These are phyloP conservation scores for Fomitopsis schrenkii DNA, from an alignment of 1,284 basidiomycete genomes.

Conservation along the genomic window DNA sequence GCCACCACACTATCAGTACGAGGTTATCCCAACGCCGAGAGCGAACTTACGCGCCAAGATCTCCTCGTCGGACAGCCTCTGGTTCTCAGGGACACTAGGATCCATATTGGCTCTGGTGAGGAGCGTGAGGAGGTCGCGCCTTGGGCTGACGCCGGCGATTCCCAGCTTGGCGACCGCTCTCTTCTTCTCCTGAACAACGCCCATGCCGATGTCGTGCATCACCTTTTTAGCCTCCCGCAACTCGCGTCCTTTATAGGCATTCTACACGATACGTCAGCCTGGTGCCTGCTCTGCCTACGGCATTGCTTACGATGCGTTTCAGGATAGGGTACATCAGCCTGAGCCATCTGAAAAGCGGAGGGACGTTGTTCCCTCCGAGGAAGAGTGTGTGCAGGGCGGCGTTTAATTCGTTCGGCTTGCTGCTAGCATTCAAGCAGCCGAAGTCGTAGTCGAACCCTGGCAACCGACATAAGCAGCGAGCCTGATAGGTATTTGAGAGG, in stretches of 20 bases:
- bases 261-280: slow-evolving; percentile 18
- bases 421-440: slow-evolving; percentile 29
- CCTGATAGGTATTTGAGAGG: neutral
- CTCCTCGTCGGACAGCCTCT: slow-evolving; percentile 49
- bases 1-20: neutral
- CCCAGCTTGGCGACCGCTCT: too few species aligned
- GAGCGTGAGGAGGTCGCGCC: slow-evolving; percentile 27
- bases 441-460: slow-evolving; percentile 53
- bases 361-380: neutral
- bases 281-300: neutral
- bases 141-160: too few species aligned
- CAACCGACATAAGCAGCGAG: neutral
- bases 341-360: slow-evolving; percentile 1
- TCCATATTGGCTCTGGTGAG: slow-evolving; percentile 47
- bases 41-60: slow-evolving; percentile 46
- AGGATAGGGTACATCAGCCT: slow-evolving; percentile 6
- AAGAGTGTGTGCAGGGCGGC: slow-evolving; percentile 31
- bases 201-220: slow-evolving; percentile 32
- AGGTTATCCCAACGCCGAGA: neutral
- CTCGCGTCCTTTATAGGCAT: slow-evolving; percentile 21
- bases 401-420: slow-evolving; percentile 34
- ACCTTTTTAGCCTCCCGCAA: slow-evolving; percentile 20
- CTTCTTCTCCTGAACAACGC: slow-evolving; percentile 39
- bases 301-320: neutral
- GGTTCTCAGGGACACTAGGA: slow-evolving; percentile 34